phyloP scores from a whole-genome alignment of 2,329 filamentous ascomycete genomes.

The Knoxdaviesia proteae region DNA sequence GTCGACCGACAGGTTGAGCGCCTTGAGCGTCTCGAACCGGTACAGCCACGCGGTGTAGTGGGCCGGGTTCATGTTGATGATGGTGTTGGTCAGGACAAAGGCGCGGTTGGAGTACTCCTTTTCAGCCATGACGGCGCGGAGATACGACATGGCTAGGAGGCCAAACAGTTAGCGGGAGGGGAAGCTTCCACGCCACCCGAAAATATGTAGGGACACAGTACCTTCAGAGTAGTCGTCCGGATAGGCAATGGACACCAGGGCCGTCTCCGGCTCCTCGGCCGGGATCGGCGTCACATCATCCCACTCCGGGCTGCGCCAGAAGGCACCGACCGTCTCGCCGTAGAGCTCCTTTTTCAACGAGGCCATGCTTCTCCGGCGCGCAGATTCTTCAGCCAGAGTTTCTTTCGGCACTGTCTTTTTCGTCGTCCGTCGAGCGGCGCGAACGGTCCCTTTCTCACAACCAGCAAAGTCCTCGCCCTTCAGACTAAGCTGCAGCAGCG shows the following conservation, averaged over 20 bases:
- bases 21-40: slow-evolving; percentile 57
- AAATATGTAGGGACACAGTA: slow-evolving; percentile 11
- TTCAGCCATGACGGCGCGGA: slow-evolving; percentile 77
- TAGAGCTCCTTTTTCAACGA: slow-evolving; percentile 28
- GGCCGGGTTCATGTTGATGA: slow-evolving; percentile 84
- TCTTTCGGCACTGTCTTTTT: too few relatives aligned
- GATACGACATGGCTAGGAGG: slow-evolving; percentile 57
- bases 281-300: slow-evolving; percentile 67
- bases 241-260: slow-evolving; percentile 86
- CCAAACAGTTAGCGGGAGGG: not conserved
- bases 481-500: slow-evolving; percentile 20
- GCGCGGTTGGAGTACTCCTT: slow-evolving; percentile 68
- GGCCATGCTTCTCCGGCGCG: slow-evolving; percentile 29
- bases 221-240: slow-evolving; percentile 70
- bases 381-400: slow-evolving; percentile 16
- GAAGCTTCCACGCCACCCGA: not conserved
- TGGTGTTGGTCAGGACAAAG: slow-evolving; percentile 64
- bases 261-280: slow-evolving; percentile 62
- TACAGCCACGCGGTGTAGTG: slow-evolving; percentile 99
- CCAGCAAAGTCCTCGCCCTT: slow-evolving; percentile 10
- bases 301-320: slow-evolving; percentile 52
- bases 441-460: not conserved
- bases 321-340: slow-evolving; percentile 22
- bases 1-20: slow-evolving; percentile 40
- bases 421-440: slow-evolving; percentile 1